Evolutionary conservation across 2,329 filamentous ascomycete genomes (phyloP), one percentile per base, ranked within the genome.

Genomic region (Cladobotryum mycophilum): DNA sequence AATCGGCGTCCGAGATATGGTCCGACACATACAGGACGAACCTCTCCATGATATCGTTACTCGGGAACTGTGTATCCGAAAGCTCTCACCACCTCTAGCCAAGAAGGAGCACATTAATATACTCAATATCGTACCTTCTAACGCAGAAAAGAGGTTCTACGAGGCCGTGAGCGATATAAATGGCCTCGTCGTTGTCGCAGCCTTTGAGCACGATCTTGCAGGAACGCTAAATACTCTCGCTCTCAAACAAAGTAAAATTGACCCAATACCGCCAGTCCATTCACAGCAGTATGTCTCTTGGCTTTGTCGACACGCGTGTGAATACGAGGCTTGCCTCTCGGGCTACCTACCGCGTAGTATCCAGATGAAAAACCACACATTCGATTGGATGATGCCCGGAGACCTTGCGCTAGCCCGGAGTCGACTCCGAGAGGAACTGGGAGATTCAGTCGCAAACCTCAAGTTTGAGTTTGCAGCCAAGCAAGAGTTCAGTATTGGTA

Each of bases 151-250:
- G 33, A 41, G 41, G 2, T 51, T 58, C 17, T 45, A 60, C 40
- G 63, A 66, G 37, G 48, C 57, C 2, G 62, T 66, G 15, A 60
- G 60, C 34, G 62, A 65, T 36, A 52, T 66, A 9, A 66, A 66
- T 15, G 58, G 60, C 6, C 53, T 64, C 37, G 60, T 54, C 12
- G 22, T 65, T 22, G 57, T 58, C 5, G 58, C 61, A 17, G 59
- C 61, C 15, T 59, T 57, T 14, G 60, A 65, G 15, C 54, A 60
- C 38, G 40, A 42, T 7, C 20, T 52, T 25, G 34, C 41, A 3
- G 56, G 57, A n/a, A 60, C 56, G 2, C 20, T 20, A 20, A 20
- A 20, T 20, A 20, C 20, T 44, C 45, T 65, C 1, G 44, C 34
- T 1, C 14, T 45, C 8, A 11, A 42, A 15, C 9, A 49, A 15